Evolutionary conservation across 1,284 basidiomycete genomes (phyloP), one percentile per base, ranked within the genome.

Genomic region (Melanopsichium pennsylvanicum): DNA sequence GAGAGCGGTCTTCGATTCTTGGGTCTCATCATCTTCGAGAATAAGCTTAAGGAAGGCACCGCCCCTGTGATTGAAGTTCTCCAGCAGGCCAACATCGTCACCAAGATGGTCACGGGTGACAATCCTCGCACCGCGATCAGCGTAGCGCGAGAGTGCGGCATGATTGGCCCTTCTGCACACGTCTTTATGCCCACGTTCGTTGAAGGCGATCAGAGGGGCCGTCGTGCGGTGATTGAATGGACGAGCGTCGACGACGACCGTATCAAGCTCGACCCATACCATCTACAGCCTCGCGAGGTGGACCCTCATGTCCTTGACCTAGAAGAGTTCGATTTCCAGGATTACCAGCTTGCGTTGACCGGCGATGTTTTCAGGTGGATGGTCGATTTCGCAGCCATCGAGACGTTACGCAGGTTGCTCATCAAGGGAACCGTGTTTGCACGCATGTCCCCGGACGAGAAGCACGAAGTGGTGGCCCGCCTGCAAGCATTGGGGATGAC

Each of bases 11-110:
- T 99, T 9, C 89, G 88, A 42, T 98, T 99, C 84, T 86, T 98
- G 12, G 96, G 96, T 6, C 84, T 99, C 38, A 90, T 98, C 79
- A 94, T 99, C 52, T 99, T 99, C 78, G 96, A 99, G 82, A 99
- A 99, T 85, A 93, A 97, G 83, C 85, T 99, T 66, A 99, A 99
- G 82, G 88, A 91, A 4, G 93, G 91, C 11, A 97, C 96, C 0
- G 85, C 91, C 0, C 91, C 93, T 21, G 39, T 63, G 16, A 58
- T 75, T 18, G 63, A 50, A n/a, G 50, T 73, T 22, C 27, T 45
- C 5, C 35, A 68, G 16, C 55, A 73, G 11, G 73, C 70, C 1
- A 21, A 42, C 26, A 44, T 75, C 25, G 50, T 58, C 5, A 60
- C 57, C 45, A 73, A 73, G 48, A 70, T 75, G 59, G 64, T 60